Evolutionary conservation across 768 basidiomycete species (phyloP).

Genomic region (Naematelia aurantialba): DNA sequence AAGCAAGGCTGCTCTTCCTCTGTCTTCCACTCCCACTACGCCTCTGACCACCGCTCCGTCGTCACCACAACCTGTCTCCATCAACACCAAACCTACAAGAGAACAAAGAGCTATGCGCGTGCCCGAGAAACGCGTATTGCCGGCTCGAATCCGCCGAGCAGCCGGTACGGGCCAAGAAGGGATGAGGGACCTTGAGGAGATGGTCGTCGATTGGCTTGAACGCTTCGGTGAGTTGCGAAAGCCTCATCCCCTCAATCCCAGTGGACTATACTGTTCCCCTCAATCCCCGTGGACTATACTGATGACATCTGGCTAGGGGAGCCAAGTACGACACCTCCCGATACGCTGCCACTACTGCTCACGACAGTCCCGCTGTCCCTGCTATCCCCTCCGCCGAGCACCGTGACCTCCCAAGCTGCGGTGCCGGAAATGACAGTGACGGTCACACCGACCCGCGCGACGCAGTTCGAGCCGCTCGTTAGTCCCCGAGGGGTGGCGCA

Average conservation of each 20-base stretch:
- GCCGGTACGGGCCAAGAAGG: slow-evolving; percentile 68
- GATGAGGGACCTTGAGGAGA: slow-evolving; percentile 70
- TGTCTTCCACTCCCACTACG: neutral
- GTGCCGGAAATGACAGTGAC: slow-evolving; percentile 27
- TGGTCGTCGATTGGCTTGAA: slow-evolving; percentile 76
- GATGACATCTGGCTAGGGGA: slow-evolving; percentile 56
- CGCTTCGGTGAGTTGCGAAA: slow-evolving; percentile 59
- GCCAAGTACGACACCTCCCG: slow-evolving; percentile 67
- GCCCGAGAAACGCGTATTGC: slow-evolving; percentile 65
- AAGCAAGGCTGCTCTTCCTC: neutral
- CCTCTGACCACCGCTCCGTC: neutral
- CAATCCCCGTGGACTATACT: neutral
- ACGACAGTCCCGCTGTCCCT: slow-evolving; percentile 66
- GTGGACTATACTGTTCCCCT: neutral
- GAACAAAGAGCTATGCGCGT: slow-evolving; percentile 3
- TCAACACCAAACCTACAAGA: slow-evolving; percentile 2
- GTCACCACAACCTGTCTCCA: neutral
- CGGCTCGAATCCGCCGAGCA: slow-evolving; percentile 73
- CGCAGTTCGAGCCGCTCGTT: slow-evolving; percentile 22
- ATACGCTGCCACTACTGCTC: slow-evolving; percentile 63
- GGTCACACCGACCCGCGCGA: slow-evolving; percentile 56
- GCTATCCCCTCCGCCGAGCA: slow-evolving; percentile 34
- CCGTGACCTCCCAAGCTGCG: neutral
- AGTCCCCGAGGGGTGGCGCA: too few relatives aligned
- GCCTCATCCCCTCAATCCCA: neutral